Percentiles rank a stretch among this genome's conserved stretches.
These are phyloP conservation scores for Celoporthe dispersa DNA, from an alignment of 2,329 filamentous ascomycete genomes.

Conservation along the genomic window DNA sequence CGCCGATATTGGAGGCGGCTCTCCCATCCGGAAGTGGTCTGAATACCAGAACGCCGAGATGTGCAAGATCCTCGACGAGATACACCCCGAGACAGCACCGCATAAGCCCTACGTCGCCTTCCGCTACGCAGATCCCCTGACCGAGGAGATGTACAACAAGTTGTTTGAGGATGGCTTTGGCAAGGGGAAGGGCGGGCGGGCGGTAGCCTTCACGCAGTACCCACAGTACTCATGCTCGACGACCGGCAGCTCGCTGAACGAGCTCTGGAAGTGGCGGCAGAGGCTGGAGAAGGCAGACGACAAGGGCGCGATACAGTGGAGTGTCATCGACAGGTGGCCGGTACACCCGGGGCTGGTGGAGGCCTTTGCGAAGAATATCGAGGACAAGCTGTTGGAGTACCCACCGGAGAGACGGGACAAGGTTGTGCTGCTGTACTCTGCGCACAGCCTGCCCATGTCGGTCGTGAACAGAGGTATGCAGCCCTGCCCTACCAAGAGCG, in stretches of 20 bases:
- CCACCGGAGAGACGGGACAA: slow-evolving; percentile 78
- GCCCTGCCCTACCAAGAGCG: not conserved
- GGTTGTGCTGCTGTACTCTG: slow-evolving; percentile 89
- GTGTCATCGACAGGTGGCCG: slow-evolving; percentile 97
- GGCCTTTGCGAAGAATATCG: slow-evolving; percentile 90
- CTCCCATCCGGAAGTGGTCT: slow-evolving; percentile 96
- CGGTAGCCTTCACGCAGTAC: slow-evolving; percentile 97
- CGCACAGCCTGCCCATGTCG: slow-evolving; percentile 94
- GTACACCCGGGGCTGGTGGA: slow-evolving; percentile 88
- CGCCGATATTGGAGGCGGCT: slow-evolving; percentile 92
- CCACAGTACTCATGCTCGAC: slow-evolving; percentile 98
- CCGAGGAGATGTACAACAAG: slow-evolving; percentile 87
- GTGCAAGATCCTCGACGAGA: slow-evolving; percentile 94
- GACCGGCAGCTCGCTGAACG: slow-evolving; percentile 93
- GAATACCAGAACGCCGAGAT: slow-evolving; percentile 93
- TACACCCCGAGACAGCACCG: slow-evolving; percentile 89
- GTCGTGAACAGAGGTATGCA: slow-evolving; percentile 85
- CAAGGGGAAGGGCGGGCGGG: slow-evolving; percentile 84
- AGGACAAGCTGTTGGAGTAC: slow-evolving; percentile 82
- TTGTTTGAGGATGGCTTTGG: slow-evolving; percentile 90
- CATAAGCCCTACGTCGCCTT: slow-evolving; percentile 98
- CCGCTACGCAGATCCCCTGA: slow-evolving; percentile 90
- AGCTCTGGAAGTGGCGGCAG: slow-evolving; percentile 96
- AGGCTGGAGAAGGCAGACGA: slow-evolving; percentile 72
- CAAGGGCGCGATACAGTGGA: slow-evolving; percentile 85